Percentiles rank a stretch among this genome's conserved stretches.
phyloP scores from a whole-genome alignment of 257 asterid species.

The Haberlea rhodopensis region DNA sequence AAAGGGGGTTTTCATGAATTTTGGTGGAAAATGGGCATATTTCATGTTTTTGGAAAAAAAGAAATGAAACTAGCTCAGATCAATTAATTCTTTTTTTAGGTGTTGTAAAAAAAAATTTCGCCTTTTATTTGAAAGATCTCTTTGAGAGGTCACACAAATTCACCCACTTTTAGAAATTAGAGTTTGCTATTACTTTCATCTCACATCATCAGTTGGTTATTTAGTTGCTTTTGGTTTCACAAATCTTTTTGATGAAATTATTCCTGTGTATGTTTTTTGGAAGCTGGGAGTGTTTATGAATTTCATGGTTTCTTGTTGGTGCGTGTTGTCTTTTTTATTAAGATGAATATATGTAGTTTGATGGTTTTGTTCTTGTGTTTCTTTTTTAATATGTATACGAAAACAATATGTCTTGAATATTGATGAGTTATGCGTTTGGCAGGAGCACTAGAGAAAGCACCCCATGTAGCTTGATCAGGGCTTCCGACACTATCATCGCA shows the following conservation, averaged over 20 bases:
- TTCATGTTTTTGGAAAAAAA: background rate
- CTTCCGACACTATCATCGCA: constrained; percentile 23
- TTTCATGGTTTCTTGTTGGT: no score
- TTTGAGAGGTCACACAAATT: background rate
- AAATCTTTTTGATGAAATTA: no score
- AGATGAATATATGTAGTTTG: no score
- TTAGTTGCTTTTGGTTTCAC: no score
- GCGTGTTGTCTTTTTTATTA: no score
- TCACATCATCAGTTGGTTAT: no score
- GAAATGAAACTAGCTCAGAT: background rate
- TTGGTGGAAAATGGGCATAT: background rate
- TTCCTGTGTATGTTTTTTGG: no score
- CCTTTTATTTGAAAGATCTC: no score
- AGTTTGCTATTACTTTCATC: background rate
- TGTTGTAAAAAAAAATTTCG: no score
- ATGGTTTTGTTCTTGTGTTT: background rate
- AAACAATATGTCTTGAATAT: background rate
- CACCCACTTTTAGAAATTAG: background rate
- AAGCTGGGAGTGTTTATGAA: no score
- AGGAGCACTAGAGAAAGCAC: constrained; percentile 59
- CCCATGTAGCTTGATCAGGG: constrained; percentile 45
- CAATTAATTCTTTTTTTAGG: background rate
- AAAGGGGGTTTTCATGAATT: no score
- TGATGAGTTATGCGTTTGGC: constrained; percentile 14
- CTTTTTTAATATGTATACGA: background rate